Evolutionary conservation across 2,329 filamentous ascomycete genomes (phyloP), one percentile per base, ranked within the genome.

Genomic region (Mycosphaerella sp.): DNA sequence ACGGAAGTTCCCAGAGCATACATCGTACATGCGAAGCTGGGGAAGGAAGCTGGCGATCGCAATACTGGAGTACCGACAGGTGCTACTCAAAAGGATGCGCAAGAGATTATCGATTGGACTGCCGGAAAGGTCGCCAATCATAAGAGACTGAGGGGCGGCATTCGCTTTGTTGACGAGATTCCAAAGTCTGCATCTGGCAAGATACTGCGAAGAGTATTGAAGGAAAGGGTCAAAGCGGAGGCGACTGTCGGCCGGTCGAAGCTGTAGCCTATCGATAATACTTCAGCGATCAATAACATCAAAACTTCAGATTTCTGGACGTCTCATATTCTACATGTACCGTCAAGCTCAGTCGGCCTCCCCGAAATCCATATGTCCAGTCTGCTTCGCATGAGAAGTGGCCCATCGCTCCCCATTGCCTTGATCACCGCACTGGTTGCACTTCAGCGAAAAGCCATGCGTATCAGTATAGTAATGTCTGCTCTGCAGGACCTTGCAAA

Each of bases 391-490:
- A 65, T 89, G 86, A 57, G 77, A 71, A 13, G 77, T 71, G 1
- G 85, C 82, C 50, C 78, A 80, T 37, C 71, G 70, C 66, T 88
- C 76, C 1, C 87, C 87, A 50, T 80, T 80, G 0, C 86, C 82
- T 14, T 82, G 77, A 76, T 80, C 81, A 2, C 79, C 77, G 64
- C 87, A 91, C 2, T 77, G 73, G 57, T 89, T 88, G 68, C 91
- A 97, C 62, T 77, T 81, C 52, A 96, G 79, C 34, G 80, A 76
- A 64, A 96, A 89, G 0, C 84, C 84, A 17, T 86, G 80, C 0
- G 89, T 95, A 66, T 96, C 89, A 0, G 90, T 96, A 62, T 82
- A 96, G 66, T 97, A 97, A 66, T 94, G 81, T 52, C 78, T 82
- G 46, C 80, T 77, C 58, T 84, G 78, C 35, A 97, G 73, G 54